phyloP scores from a whole-genome alignment of 805 yeast species.

The Candida germanica region DNA sequence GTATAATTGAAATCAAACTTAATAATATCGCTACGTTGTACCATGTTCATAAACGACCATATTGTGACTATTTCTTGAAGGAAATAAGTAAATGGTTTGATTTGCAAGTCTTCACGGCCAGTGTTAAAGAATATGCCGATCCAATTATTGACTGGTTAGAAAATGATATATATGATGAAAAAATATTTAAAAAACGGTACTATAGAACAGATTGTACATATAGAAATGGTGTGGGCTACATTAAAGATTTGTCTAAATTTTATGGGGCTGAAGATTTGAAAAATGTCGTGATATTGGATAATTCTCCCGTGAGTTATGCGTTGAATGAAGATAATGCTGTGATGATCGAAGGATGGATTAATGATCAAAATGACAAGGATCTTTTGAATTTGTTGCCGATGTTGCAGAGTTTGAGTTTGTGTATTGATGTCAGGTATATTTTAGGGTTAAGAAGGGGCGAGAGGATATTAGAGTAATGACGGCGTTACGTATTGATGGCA shows the following conservation, averaged over 20 bases:
- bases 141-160: conserved; percentile 94
- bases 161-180: conserved; percentile 39
- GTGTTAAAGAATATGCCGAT: conserved; percentile 92
- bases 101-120: conserved; percentile 89
- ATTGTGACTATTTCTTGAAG: conserved; percentile 77
- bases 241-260: conserved; percentile 44
- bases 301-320: conserved; percentile 88
- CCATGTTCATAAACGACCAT: conserved; percentile 89
- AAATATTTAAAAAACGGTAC: conserved; percentile 51
- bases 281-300: conserved; percentile 77
- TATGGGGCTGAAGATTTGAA: conserved; percentile 68
- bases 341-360: conserved; percentile 96
- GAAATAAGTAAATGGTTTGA: conserved; percentile 85
- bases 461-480: conserved; percentile 44
- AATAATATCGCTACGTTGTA: conserved; percentile 76
- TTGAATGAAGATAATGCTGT: conserved; percentile 85
- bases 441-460: conserved; percentile 76
- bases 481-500: conserved; percentile 5
- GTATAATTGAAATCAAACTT: conserved; percentile 76
- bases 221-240: conserved; percentile 79
- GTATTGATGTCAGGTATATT: conserved; percentile 80
- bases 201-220: conserved; percentile 80
- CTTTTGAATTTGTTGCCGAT: conserved; percentile 79
- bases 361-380: conserved; percentile 89
- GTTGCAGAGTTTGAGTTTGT: conserved; percentile 67